phyloP scores from a whole-genome alignment of 2,329 filamentous ascomycete genomes.

The Rutstroemia sp. region DNA sequence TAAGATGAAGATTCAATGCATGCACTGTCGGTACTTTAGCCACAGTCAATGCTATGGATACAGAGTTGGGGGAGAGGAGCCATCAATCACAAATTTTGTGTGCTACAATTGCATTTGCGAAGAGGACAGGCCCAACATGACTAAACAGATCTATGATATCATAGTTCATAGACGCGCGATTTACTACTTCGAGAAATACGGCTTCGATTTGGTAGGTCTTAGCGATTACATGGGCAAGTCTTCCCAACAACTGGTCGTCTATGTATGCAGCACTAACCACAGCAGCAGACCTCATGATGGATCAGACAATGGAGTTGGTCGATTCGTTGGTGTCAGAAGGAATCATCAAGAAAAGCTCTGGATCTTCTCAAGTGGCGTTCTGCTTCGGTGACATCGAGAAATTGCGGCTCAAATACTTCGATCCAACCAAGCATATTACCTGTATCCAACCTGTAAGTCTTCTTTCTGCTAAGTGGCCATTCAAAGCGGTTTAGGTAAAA shows the following conservation, averaged over 20 bases:
- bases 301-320: slow-evolving; percentile 5
- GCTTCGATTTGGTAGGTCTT: slow-evolving; percentile 9
- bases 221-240: slow-evolving; percentile 3
- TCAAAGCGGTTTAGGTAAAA: too few species aligned
- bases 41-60: slow-evolving; percentile 23
- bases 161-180: slow-evolving; percentile 15
- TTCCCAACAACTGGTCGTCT: not conserved
- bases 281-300: not conserved
- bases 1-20: slow-evolving; percentile 16
- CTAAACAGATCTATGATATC: slow-evolving; percentile 7
- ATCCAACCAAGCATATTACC: slow-evolving; percentile 3
- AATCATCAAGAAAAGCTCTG: slow-evolving; percentile 5
- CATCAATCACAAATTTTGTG: not conserved
- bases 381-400: not conserved
- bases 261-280: not conserved
- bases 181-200: slow-evolving; percentile 10
- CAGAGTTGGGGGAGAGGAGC: not conserved
- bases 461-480: too few species aligned
- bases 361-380: not conserved
- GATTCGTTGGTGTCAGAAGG: slow-evolving; percentile 6
- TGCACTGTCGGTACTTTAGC: slow-evolving; percentile 12
- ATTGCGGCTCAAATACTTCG: not conserved
- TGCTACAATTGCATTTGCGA: slow-evolving; percentile 19
- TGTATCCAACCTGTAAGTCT: not conserved
- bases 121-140: not conserved